Evolutionary conservation across 306 rosid species (phyloP).

Genomic region (Fagus crenata): DNA sequence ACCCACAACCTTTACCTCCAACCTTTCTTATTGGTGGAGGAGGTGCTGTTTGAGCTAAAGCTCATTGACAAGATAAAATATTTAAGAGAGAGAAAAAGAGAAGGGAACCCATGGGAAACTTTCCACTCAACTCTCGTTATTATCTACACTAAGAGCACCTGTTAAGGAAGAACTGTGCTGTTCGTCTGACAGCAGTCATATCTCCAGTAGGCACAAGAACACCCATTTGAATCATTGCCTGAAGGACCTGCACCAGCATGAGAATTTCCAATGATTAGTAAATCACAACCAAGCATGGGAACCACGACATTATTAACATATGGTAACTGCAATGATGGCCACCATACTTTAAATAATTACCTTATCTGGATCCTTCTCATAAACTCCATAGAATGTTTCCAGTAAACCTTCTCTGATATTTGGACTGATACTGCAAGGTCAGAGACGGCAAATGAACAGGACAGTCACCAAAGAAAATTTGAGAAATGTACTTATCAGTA

Average conservation of each 20-base stretch:
- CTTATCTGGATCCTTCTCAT: constrained; percentile 97
- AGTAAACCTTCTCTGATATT: constrained; percentile 96
- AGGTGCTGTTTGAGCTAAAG: neutral
- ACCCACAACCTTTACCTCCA: no score
- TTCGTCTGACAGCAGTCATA: constrained; percentile 96
- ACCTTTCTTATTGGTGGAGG: no score
- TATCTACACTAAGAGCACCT: constrained; percentile 49
- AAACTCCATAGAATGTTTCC: constrained; percentile 88
- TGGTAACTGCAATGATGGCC: constrained; percentile 22
- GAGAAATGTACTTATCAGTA: constrained; percentile 15
- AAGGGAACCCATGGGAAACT: constrained; percentile 7
- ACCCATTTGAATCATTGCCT: constrained; percentile 98
- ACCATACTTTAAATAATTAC: constrained; percentile 35
- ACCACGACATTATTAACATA: constrained; percentile 11
- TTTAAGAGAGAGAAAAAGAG: neutral
- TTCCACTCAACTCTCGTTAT: constrained; percentile 1
- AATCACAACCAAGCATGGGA: constrained; percentile 13
- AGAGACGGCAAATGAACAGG: constrained; percentile 33
- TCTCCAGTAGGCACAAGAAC: constrained; percentile 99
- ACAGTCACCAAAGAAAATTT: constrained; percentile 21
- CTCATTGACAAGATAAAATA: neutral
- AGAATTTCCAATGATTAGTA: constrained; percentile 33
- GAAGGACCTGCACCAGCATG: constrained; percentile 72
- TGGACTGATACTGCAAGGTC: constrained; percentile 75
- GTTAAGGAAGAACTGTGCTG: constrained; percentile 91